These are phyloP conservation scores for Hyaloscypha bicolor DNA, from an alignment of 495 filamentous ascomycete genomes.

Conservation along the genomic window DNA sequence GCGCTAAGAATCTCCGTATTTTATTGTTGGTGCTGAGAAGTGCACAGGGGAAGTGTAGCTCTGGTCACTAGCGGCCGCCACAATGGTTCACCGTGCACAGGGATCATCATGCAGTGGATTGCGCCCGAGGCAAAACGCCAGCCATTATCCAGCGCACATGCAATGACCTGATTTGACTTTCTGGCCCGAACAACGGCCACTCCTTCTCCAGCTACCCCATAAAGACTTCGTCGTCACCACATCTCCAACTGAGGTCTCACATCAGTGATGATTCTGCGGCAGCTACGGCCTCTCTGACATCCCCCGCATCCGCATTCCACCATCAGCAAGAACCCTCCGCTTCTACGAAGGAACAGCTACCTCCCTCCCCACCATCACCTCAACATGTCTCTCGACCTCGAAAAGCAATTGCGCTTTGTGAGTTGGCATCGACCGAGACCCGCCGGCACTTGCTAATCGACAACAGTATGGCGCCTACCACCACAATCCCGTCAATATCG, in stretches of 20 bases:
- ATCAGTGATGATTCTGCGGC: slow-evolving; percentile 21
- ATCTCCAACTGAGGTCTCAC: not conserved
- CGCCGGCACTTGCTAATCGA: slow-evolving; percentile 3
- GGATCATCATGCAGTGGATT: not conserved
- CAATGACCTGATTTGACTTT: slow-evolving; percentile 6
- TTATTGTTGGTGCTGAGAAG: slow-evolving; percentile 17
- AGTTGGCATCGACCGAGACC: slow-evolving; percentile 20
- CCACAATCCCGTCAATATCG: slow-evolving; percentile 83
- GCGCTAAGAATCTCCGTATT: slow-evolving; percentile 10
- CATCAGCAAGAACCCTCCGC: not conserved
- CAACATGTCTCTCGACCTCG: slow-evolving; percentile 48
- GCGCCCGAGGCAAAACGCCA: not conserved
- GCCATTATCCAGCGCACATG: not conserved
- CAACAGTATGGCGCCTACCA: slow-evolving; percentile 93
- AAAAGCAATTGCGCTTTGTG: slow-evolving; percentile 52
- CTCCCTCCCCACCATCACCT: not conserved
- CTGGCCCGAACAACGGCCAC: not conserved
- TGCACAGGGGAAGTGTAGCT: slow-evolving; percentile 3
- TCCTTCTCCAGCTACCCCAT: not conserved
- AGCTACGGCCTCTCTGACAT: slow-evolving; percentile 2
- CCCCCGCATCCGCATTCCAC: not conserved
- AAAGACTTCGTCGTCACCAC: not conserved
- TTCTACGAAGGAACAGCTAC: not conserved
- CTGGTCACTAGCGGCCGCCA: slow-evolving; percentile 1
- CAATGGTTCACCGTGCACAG: not conserved